Evolutionary conservation across 75 land plant species (phyloP).

Genomic region (Sequoiadendron giganteum): DNA sequence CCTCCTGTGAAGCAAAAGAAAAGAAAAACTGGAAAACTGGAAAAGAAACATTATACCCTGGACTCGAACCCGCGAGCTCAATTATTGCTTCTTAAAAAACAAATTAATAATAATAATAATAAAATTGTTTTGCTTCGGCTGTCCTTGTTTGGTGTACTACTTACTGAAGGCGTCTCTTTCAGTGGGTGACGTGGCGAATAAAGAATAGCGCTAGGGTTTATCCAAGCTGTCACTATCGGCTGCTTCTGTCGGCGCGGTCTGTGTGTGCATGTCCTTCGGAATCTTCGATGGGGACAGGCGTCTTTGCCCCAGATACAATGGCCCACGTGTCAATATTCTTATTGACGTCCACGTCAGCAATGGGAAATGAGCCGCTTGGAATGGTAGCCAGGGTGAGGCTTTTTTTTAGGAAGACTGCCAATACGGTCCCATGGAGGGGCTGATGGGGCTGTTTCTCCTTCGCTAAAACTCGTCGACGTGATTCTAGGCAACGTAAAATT

Average conservation of each 20-base stretch:
- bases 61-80: neutral
- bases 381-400: too few species aligned
- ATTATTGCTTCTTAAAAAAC: neutral
- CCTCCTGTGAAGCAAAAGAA: neutral
- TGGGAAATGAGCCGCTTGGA: neutral
- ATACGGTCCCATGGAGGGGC: too few species aligned
- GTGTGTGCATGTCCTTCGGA: neutral
- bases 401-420: too few species aligned
- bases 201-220: neutral
- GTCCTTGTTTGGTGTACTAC: neutral
- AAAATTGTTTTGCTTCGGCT: neutral
- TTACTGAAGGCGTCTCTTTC: too few species aligned
- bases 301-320: neutral
- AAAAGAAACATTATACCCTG: neutral
- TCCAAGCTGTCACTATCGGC: neutral
- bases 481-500: too few species aligned
- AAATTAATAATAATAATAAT: too few species aligned
- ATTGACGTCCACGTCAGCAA: neutral
- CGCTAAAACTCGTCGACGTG: too few species aligned
- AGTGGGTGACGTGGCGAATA: too few species aligned
- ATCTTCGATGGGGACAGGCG: neutral
- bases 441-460: too few species aligned
- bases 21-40: too few species aligned
- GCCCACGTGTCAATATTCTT: neutral
- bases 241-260: neutral